phyloP scores from a whole-genome alignment of 208 protist genomes.

The Endotrypanum monterogeii region DNA sequence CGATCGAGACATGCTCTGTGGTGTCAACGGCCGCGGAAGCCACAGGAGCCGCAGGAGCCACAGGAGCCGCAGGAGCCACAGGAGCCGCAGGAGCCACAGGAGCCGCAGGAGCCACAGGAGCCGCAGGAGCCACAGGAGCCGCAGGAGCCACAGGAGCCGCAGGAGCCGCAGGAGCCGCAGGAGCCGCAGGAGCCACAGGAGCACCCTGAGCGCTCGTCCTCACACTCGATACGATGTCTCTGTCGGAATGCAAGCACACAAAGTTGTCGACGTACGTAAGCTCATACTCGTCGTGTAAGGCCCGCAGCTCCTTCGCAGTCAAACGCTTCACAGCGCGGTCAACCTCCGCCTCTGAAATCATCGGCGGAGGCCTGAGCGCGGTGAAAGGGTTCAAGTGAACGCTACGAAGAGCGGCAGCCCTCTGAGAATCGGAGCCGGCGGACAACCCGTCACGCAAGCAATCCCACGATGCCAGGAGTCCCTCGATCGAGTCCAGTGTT shows the following conservation, averaged over 20 bases:
- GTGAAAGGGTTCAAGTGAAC: constrained; percentile 28
- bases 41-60: too few relatives aligned
- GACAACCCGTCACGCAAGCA: constrained; percentile 7
- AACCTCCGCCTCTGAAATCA: constrained; percentile 23
- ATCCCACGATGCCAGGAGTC: constrained; percentile 14
- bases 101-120: constrained; percentile 10
- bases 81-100: background rate
- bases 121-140: constrained; percentile 2
- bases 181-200: constrained; percentile 10
- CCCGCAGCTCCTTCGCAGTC: constrained; percentile 18
- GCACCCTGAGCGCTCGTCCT: constrained; percentile 2
- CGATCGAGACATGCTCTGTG: background rate
- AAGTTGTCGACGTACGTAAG: constrained; percentile 23
- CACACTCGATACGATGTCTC: background rate
- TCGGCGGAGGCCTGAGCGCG: constrained; percentile 15
- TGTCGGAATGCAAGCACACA: constrained; percentile 16
- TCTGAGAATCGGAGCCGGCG: background rate
- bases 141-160: constrained; percentile 3
- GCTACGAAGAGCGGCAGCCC: constrained; percentile 10
- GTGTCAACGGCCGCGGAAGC: too few relatives aligned
- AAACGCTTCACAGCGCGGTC: constrained; percentile 17
- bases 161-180: constrained; percentile 8
- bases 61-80: background rate
- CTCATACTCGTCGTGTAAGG: constrained; percentile 25
- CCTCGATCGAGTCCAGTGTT: constrained; percentile 22